Evolutionary conservation across 129 eudicot genomes (phyloP).

Genomic region (Arctium lappa): DNA sequence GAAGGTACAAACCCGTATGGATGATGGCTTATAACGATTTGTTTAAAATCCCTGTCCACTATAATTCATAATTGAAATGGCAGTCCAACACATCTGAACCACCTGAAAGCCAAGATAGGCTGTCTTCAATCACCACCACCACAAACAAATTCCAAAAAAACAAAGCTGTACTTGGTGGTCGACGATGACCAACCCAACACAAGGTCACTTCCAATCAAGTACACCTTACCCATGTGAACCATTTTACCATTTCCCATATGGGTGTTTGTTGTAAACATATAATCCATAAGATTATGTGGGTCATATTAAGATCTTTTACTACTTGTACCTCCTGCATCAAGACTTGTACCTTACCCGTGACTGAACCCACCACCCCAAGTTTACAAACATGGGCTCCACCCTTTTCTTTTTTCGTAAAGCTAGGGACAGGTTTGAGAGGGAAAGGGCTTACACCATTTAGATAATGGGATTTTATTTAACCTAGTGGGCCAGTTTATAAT

Average conservation of each 20-base stretch:
- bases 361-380: too few relatives aligned
- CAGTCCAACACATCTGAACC: conserved; percentile 13
- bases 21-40: background rate
- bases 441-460: background rate
- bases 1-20: background rate
- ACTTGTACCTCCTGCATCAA: conserved; percentile 17
- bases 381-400: background rate
- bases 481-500: too few relatives aligned
- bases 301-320: background rate
- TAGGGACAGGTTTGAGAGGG: background rate
- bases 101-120: conserved; percentile 12
- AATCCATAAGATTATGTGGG: background rate
- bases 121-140: conserved; percentile 11
- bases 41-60: conserved; percentile 16
- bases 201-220: conserved; percentile 17
- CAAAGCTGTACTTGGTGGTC: conserved; percentile 25
- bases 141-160: conserved; percentile 4
- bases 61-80: conserved; percentile 10
- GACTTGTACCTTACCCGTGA: background rate
- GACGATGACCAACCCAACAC: conserved; percentile 9
- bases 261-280: background rate
- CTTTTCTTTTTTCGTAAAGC: background rate
- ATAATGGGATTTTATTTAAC: too few relatives aligned
- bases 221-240: background rate
- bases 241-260: background rate